Percentiles rank a stretch among this genome's conserved stretches.
Conservation (phyloP, 192 early-diverging fungal species). For the Coemansia sp. region DNA sequence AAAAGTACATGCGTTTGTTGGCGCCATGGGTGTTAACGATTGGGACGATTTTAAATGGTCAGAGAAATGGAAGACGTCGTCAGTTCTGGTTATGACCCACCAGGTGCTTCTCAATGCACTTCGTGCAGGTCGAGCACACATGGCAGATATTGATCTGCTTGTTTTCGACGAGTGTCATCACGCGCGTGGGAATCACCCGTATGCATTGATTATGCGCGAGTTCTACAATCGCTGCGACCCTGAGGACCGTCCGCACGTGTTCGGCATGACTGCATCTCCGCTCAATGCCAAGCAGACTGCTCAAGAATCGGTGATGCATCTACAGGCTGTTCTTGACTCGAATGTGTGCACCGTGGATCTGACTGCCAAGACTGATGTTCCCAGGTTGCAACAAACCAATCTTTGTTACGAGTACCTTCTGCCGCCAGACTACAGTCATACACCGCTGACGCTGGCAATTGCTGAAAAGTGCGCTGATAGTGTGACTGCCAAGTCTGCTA, state of each 20-base stretch:
- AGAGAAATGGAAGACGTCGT: conserved; percentile 52
- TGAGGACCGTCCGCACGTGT: conserved; percentile 66
- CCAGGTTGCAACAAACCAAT: conserved; percentile 14
- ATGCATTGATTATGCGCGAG: conserved; percentile 76
- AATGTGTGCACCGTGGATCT: conserved; percentile 59
- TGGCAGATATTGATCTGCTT: conserved; percentile 73
- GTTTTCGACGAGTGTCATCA: conserved; percentile 98
- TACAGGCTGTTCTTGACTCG: conserved; percentile 58
- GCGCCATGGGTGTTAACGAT: conserved; percentile 64
- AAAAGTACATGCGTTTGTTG: conserved; percentile 62
- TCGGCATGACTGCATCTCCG: conserved; percentile 96
- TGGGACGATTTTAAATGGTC: conserved; percentile 63
- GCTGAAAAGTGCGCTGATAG: conserved; percentile 28
- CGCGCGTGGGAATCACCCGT: conserved; percentile 70
- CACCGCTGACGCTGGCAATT: conserved; percentile 44
- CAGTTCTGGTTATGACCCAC: conserved; percentile 86
- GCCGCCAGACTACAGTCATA: conserved; percentile 44
- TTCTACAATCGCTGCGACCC: conserved; percentile 64
- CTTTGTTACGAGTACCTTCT: conserved; percentile 55
- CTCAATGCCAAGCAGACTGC: conserved; percentile 43
- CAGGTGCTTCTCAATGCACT: conserved; percentile 80
- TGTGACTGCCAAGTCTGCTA: conserved; percentile 42
- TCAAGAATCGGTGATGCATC: conserved; percentile 39
- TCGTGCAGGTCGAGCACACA: conserved; percentile 61
- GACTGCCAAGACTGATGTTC: conserved; percentile 14